Conservation (phyloP, 805 yeast genomes). For the Zygosaccharomyces kombuchaensis region DNA sequence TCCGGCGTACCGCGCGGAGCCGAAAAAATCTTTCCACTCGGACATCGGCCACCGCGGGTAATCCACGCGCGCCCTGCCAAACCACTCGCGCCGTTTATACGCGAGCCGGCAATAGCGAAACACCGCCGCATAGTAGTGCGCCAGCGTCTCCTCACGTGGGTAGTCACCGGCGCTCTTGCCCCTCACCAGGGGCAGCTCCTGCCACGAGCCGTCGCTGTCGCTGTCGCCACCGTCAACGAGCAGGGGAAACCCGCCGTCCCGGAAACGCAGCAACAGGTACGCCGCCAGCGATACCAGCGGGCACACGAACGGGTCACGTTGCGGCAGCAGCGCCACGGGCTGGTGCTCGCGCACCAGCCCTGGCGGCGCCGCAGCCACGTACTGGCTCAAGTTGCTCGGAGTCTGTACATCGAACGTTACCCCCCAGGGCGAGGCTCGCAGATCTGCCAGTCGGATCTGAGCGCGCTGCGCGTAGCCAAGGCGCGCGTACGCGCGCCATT, state of each 20-base stretch:
- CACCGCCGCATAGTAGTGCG: slow-evolving; percentile 26
- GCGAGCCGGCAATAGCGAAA: slow-evolving; percentile 32
- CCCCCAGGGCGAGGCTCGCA: slow-evolving; percentile 7
- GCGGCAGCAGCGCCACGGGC: slow-evolving; percentile 22
- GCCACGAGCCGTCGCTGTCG: neutral
- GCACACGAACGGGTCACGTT: slow-evolving; percentile 27
- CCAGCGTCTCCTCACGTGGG: slow-evolving; percentile 30
- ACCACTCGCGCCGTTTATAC: slow-evolving; percentile 29
- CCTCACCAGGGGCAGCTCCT: slow-evolving; percentile 26
- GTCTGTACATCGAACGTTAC: slow-evolving; percentile 6
- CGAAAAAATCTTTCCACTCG: too few relatives aligned
- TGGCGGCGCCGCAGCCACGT: slow-evolving; percentile 7
- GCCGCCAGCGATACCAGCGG: slow-evolving; percentile 31
- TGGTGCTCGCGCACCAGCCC: slow-evolving; percentile 11
- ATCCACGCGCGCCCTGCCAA: slow-evolving; percentile 15
- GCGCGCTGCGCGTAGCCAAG: slow-evolving; percentile 26
- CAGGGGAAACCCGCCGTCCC: slow-evolving; percentile 35
- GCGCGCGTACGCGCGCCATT: slow-evolving; percentile 24
- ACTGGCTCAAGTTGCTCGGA: slow-evolving; percentile 11
- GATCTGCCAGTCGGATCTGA: slow-evolving; percentile 20
- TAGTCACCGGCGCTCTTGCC: slow-evolving; percentile 28
- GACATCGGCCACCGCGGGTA: slow-evolving; percentile 16
- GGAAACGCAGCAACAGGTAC: slow-evolving; percentile 30
- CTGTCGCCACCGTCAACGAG: slow-evolving; percentile 12
- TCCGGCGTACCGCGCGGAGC: too few relatives aligned